phyloP scores from a whole-genome alignment of 768 basidiomycete species.

The Boletus rex-veris region DNA sequence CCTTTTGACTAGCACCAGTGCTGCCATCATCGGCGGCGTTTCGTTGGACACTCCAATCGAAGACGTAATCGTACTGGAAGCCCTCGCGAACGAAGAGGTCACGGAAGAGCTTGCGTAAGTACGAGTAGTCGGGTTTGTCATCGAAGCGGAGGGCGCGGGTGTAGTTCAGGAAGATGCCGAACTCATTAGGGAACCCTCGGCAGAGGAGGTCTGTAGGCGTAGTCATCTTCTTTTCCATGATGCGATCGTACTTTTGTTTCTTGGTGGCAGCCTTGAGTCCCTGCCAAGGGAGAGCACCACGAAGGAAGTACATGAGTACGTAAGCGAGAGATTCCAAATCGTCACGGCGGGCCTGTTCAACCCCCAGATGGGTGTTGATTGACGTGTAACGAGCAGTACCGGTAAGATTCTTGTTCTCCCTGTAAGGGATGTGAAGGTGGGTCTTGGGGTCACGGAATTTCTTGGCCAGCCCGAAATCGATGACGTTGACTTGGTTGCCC shows the following conservation, averaged over 20 bases:
- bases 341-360: slow-evolving; percentile 96
- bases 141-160: slow-evolving; percentile 98
- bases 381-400: slow-evolving; percentile 99
- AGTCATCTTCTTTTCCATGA: slow-evolving; percentile 99
- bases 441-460: slow-evolving; percentile 99
- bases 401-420: slow-evolving; percentile 99
- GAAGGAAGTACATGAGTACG: slow-evolving; percentile 99
- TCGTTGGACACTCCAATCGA: slow-evolving; percentile 95
- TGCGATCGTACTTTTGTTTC: slow-evolving; percentile 99
- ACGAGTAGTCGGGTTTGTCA: slow-evolving; percentile 99
- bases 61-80: slow-evolving; percentile 99
- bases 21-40: slow-evolving; percentile 63
- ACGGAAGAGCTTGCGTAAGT: slow-evolving; percentile 98
- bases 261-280: slow-evolving; percentile 99
- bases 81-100: slow-evolving; percentile 96
- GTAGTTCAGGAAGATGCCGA: slow-evolving; percentile 99
- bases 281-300: slow-evolving; percentile 97
- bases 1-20: slow-evolving; percentile 59
- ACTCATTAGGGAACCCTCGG: slow-evolving; percentile 99
- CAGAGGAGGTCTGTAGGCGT: slow-evolving; percentile 95
- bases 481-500: slow-evolving; percentile 98
- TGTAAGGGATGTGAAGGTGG: slow-evolving; percentile 98
- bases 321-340: slow-evolving; percentile 98
- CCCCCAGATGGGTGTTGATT: slow-evolving; percentile 98
- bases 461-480: slow-evolving; percentile 98